Conservation (phyloP, 2,329 filamentous ascomycete genomes). For the Penicillium sp. region DNA sequence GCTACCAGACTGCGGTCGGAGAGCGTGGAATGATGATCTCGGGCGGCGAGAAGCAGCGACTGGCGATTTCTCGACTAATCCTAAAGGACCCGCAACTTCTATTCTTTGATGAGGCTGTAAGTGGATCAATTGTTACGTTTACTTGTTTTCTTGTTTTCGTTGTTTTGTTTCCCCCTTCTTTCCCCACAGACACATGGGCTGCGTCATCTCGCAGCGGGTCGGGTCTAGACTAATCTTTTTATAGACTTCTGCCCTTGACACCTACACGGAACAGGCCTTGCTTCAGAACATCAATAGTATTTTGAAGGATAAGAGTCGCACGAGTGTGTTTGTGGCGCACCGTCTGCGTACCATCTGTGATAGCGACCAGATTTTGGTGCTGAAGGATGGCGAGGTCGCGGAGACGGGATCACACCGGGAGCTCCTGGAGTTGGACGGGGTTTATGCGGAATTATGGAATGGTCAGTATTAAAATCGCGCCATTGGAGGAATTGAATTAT, state of each 20-base stretch:
- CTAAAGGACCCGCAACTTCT: conserved; percentile 86
- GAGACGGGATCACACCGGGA: conserved; percentile 87
- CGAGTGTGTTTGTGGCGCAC: conserved; percentile 94
- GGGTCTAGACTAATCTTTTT: neutral
- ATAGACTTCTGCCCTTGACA: conserved; percentile 81
- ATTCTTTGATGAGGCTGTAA: conserved; percentile 88
- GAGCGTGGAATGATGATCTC: conserved; percentile 97
- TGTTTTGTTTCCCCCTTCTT: neutral
- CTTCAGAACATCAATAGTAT: conserved; percentile 93
- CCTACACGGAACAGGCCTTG: conserved; percentile 87
- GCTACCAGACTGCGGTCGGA: conserved; percentile 87
- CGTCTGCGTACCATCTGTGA: conserved; percentile 91
- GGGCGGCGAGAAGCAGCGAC: conserved; percentile 87
- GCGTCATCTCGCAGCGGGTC: neutral
- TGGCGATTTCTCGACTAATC: conserved; percentile 79
- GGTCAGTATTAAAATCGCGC: conserved; percentile 54
- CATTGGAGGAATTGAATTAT: neutral
- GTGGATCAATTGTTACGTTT: conserved; percentile 23
- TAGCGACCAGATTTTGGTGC: conserved; percentile 86
- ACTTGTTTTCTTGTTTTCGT: neutral
- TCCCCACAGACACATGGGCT: neutral
- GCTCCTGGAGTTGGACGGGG: conserved; percentile 68
- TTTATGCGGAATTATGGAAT: conserved; percentile 91
- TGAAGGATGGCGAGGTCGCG: conserved; percentile 79
- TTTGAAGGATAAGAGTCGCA: conserved; percentile 80